Base-by-base conservation (phyloP, 2,329 filamentous ascomycete genomes). In the Aspergillus ustus region DNA sequence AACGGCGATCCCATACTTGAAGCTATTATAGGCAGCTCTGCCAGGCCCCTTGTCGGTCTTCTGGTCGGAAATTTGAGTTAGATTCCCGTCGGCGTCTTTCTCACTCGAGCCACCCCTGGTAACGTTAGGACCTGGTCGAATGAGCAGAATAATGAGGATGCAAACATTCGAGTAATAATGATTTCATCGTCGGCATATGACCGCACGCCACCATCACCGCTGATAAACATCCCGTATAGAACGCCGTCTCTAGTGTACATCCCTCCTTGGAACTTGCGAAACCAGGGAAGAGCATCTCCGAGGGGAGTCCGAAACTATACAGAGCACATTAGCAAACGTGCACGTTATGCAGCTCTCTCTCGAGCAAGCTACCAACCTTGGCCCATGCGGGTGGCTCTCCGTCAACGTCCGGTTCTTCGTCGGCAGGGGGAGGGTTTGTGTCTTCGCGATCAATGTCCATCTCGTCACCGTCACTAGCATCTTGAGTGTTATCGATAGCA, bases 261-360 rank as follows among this genome's bases (percentile, higher is more conserved):
- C 5, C 86, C 87, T 1, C 85, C 81, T 66, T 92, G 85, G 43
- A 86, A 85, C 1, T 84, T 77, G 15, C 81, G 84, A 73, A 86
- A 91, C 74, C 87, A 90, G 0, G 83, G 81, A 0, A 91, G 69
- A 0, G 87, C 82, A 67, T 91, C 87, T 65, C 85, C 90, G 0
- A 92, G 75, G 15, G 84, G 83, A 60, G 87, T 84, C 0, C 67
- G 62, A 13, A n/a, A 53, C 67, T 67, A 20, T 48, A 11, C 20
- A 28, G 31, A 25, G 34, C 15, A 11, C 34, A 15, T 65, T 57
- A 63, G 55, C 28, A 6, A 55, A 25, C 44, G 22, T 8, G 31
- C 19, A 20, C 19, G 1, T 15, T 11, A 15, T 15, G 3, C 11
- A 9, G 1, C 3, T 7, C 5, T 13, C 13, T 1, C 34, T 9